Conservation (phyloP, 169 alveolate species). For the Cryptosporidium sp. region DNA sequence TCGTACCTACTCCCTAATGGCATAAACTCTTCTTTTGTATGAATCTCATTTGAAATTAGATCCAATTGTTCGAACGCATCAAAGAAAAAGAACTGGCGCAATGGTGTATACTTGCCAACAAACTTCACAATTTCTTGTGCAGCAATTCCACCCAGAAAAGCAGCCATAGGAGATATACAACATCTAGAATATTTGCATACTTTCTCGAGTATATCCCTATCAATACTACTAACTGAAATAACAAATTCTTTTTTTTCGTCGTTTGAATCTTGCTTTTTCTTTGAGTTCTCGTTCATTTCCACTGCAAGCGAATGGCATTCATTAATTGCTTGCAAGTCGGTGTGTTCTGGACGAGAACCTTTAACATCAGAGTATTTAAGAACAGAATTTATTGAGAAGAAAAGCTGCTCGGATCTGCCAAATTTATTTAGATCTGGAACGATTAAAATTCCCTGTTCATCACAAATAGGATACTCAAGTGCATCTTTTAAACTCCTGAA, state of each 20-base stretch:
- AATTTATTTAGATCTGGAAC: constrained; percentile 94
- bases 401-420: constrained; percentile 96
- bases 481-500: constrained; percentile 79
- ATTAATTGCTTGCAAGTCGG: constrained; percentile 83
- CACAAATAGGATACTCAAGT: constrained; percentile 83
- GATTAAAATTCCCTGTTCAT: constrained; percentile 84
- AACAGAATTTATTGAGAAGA: constrained; percentile 89
- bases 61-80: constrained; percentile 93
- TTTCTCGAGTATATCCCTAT: constrained; percentile 85
- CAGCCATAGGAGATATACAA: constrained; percentile 93
- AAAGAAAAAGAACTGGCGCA: constrained; percentile 94
- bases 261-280: constrained; percentile 60
- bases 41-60: constrained; percentile 74
- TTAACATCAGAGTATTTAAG: constrained; percentile 80
- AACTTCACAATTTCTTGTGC: constrained; percentile 97
- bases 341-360: constrained; percentile 83
- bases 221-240: constrained; percentile 87
- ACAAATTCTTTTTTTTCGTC: constrained; percentile 22
- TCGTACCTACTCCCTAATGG: constrained; percentile 88
- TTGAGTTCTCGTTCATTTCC: constrained; percentile 79
- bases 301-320: constrained; percentile 82
- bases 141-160: constrained; percentile 97
- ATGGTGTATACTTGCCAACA: constrained; percentile 98
- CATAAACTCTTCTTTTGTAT: constrained; percentile 79
- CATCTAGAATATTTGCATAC: constrained; percentile 86